Evolutionary conservation across 139 green algal species (phyloP).

Genomic region (Chlorella sp.): DNA sequence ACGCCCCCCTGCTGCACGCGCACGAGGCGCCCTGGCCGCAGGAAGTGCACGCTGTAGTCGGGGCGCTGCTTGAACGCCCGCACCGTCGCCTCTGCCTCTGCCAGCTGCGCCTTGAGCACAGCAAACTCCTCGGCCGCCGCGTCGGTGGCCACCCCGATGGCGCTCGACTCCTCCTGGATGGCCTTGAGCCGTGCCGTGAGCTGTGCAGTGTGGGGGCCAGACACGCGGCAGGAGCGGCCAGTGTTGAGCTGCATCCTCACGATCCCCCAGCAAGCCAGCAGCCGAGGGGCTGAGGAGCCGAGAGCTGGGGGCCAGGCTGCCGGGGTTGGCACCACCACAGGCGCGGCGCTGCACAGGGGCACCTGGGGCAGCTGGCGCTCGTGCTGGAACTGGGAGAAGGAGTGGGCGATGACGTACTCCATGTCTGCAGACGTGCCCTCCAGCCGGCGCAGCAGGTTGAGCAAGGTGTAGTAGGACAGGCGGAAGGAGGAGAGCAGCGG

Average conservation of each 20-base stretch:
- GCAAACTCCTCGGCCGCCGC: constrained; percentile 35
- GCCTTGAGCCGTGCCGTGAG: no score
- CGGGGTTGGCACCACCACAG: no score
- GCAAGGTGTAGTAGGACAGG: constrained; percentile 92
- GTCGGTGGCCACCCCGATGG: constrained; percentile 10
- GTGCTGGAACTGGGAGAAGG: constrained; percentile 94
- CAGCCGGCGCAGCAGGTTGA: constrained; percentile 87
- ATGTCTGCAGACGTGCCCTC: constrained; percentile 74
- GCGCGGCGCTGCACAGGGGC: no score
- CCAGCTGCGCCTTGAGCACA: constrained; percentile 29
- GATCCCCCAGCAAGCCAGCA: no score
- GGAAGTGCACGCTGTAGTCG: constrained; percentile 69
- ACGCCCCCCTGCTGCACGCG: constrained; percentile 26
- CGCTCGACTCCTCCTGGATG: constrained; percentile 30
- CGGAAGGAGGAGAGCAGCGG: constrained; percentile 78
- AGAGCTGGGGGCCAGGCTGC: no score
- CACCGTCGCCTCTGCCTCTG: constrained; percentile 36
- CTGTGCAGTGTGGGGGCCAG: no score
- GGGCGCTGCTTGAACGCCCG: constrained; percentile 47
- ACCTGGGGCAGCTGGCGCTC: constrained; percentile 58
- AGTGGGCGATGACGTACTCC: constrained; percentile 89
- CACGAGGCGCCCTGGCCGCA: constrained; percentile 83
- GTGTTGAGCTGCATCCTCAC: no score
- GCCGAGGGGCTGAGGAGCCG: no score
- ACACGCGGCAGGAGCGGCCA: no score